Base-by-base conservation (phyloP, 2,329 filamentous ascomycete species). In the Fonsecaea monophora region DNA sequence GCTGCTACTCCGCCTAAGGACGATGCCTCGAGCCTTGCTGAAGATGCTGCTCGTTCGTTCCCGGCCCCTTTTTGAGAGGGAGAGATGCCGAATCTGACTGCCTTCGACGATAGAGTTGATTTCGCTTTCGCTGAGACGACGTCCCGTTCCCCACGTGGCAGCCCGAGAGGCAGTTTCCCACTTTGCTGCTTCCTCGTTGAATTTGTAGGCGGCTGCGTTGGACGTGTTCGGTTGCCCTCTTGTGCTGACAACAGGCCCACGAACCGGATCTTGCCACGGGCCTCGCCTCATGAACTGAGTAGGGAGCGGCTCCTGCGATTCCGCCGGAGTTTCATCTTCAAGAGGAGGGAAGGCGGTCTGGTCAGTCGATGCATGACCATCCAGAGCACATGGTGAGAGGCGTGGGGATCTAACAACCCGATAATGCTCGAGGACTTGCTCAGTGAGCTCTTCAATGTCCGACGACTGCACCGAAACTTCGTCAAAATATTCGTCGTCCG, bases 131-230 rank as follows among this genome's bases (percentile, higher is more conserved):
- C 82, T 81, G 40, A 84, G 75, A 60, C 81, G 78, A 30, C 78
- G 77, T 42, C 72, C 54, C 34, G 84, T 86, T 25, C 84, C 84
- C 74, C 85, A 81, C 9, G 85, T 87, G 18, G 85, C 85, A 54
- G 82, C 79, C 55, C 85, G 80, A 13, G 85, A 87, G 53, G 82
- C 79, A 8, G 81, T 82, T 59, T 87, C 85, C 15, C 84, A 77
- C 61, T 86, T 84, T 53, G 79, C 81, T 3, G 82, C 82, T 57
- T 82, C 80, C 69, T 79, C 77, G 37, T 79, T 74, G 70, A 82
- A 87, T 48, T 81, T 79, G 75, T 81, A 78, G 74, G 87, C 87
- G n/a, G 85, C 85, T 48, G 81, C 82, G 70, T 81, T 84, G 0
- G 85, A 85, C 8, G 80, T 85, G 48, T 76, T 74, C n/a, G 84